Evolutionary conservation across 805 yeast genomes (phyloP), one percentile per base, ranked within the genome.

Genomic region (Yarrowia hollandica): DNA sequence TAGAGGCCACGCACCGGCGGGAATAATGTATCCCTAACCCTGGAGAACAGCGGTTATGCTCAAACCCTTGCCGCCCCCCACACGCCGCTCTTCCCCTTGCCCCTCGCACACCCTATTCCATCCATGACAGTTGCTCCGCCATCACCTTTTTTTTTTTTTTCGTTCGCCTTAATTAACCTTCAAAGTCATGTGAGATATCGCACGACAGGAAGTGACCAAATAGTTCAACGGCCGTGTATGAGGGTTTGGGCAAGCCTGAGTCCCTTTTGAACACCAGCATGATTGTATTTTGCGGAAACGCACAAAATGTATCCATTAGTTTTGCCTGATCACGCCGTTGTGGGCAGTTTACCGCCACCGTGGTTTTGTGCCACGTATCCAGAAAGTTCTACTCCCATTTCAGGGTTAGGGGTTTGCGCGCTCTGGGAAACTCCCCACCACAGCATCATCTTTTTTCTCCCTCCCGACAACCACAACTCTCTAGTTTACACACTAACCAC

Each of bases 401-500:
- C 38, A 21, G 39, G 55, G 55, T 48, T 48, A 48, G 55, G 55
- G 55, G 5, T 22, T n/a, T 19, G 5, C 9, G 18, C 35, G 10
- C 9, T 14, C 16, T 44, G 52, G 52, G 35, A 18, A 10, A 15
- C 46, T 30, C 48, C 25, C 52, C 52, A 28, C 52, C 52, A 44
- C 52, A 16, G 26, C 50, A 25, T 15, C 50, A 42, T 28, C 23
- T 33, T 48, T 48, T 48, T 48, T 48, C 55, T 30, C 34, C 33
- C 39, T 33, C 55, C 52, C 35, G 52, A 48, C 55, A 28, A 48
- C 55, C 39, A 48, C 39, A 30, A 25, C 48, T 44, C 37, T 44
- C 55, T 33, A 28, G 55, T 48, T 30, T 30, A 33, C 55, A 33
- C 55, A 48, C 55, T 48, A 48, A 48, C 55, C 55, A 48, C 55